Base-by-base conservation (phyloP, 257 asterid genomes). In the Gynochthodes officinalis region DNA sequence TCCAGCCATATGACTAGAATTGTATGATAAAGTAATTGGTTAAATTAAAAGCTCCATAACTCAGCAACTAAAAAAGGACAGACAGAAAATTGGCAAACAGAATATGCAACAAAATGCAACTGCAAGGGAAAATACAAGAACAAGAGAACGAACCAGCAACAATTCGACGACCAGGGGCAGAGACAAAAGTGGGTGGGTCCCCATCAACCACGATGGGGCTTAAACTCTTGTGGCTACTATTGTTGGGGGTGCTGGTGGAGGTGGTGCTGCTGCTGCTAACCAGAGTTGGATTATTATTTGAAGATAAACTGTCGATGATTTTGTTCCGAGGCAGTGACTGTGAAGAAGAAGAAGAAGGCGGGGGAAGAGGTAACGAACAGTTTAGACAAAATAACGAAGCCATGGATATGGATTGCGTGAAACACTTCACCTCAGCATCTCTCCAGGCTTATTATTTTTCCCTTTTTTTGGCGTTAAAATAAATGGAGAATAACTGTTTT, bases 91-190 rank as follows among this genome's bases (percentile, higher is more conserved):
- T 18, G 21, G 40, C 13, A 6, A 13, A 30, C 13, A 28, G 1
- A 12, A 49, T 16, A 18, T 15, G 65, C n/a, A 30, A 69, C 30
- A 50, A n/a, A 33, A 30, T 11, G 39, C 2, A 50, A 70, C 53
- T 48, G 54, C 13, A 30, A 39, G n/a, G n/a, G n/a, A 61, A 10
- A 25, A 63, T 4, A 54, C 4, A 11, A 21, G 12, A 53, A 25
- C 1, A 11, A 64, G 66, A 30, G 67, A 40, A 43, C 76, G 28
- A 79, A 93, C 99, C 96, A 16, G 99, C 97, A 13, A 94, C 89
- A 58, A 94, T 91, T 60, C 97, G 83, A 57, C 96, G 96, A 71
- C 92, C 97, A 13, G 96, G 95, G 44, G 99, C 99, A 19, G 97
- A 91, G 71, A 91, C 97, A 70, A 84, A 91, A 64, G 99, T 91